Conservation (phyloP, 2,329 filamentous ascomycete species). For the Pseudodiploospora longispora region DNA sequence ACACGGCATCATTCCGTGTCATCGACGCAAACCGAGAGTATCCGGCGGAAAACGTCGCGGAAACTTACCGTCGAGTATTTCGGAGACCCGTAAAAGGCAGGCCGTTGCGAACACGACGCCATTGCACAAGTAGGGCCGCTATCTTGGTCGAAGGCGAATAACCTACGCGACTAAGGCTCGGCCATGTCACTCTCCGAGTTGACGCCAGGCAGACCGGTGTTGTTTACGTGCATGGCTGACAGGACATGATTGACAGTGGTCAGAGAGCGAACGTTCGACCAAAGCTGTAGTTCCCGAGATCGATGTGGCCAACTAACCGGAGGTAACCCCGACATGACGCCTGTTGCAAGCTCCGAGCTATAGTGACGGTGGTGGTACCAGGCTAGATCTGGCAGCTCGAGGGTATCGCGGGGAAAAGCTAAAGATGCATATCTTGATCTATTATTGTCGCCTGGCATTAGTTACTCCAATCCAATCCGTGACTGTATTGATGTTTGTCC, state of each 20-base stretch:
- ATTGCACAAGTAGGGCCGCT: slow-evolving; percentile 20
- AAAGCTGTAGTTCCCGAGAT: slow-evolving; percentile 29
- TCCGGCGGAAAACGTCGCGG: background rate
- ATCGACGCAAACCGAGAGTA: too few species aligned
- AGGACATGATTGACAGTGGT: slow-evolving; percentile 34
- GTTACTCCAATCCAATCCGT: too few species aligned
- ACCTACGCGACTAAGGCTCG: slow-evolving; percentile 31
- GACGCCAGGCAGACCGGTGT: slow-evolving; percentile 20
- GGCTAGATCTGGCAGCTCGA: slow-evolving; percentile 23
- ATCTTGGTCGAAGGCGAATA: slow-evolving; percentile 25
- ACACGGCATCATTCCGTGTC: too few species aligned
- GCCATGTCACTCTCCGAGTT: slow-evolving; percentile 19
- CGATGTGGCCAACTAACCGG: slow-evolving; percentile 23
- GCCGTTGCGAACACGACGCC: slow-evolving; percentile 37
- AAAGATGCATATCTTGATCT: slow-evolving; percentile 6
- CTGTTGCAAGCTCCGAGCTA: slow-evolving; percentile 28
- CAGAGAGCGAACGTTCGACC: slow-evolving; percentile 31
- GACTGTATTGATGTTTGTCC: background rate
- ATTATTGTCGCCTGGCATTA: background rate
- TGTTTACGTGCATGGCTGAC: slow-evolving; percentile 32
- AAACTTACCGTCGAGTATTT: slow-evolving; percentile 36
- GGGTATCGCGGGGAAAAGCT: slow-evolving; percentile 18
- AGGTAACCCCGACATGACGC: slow-evolving; percentile 38
- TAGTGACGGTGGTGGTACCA: slow-evolving; percentile 31
- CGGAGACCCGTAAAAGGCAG: slow-evolving; percentile 40